phyloP scores from a whole-genome alignment of 441 rosid genomes.

The Corymbia citriodora region DNA sequence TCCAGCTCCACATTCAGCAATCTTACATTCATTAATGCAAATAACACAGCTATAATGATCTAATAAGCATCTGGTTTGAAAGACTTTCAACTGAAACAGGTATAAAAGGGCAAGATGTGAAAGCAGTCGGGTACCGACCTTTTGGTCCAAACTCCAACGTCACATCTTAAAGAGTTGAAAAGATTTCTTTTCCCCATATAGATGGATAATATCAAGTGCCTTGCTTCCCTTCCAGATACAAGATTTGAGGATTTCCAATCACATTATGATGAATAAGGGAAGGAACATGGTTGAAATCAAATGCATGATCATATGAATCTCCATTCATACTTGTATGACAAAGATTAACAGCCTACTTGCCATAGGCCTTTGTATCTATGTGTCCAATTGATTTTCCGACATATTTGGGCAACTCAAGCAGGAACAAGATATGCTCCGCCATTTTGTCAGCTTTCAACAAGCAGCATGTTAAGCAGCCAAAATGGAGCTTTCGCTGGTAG shows the following conservation, averaged over 20 bases:
- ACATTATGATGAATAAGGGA: background rate
- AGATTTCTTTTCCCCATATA: background rate
- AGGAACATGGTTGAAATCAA: background rate
- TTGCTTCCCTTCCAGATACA: background rate
- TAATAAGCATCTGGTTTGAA: background rate
- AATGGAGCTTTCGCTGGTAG: slow-evolving; percentile 28
- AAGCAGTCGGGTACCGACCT: background rate
- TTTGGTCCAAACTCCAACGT: background rate
- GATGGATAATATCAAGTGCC: background rate
- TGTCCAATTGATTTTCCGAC: background rate
- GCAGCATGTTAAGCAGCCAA: slow-evolving; percentile 9
- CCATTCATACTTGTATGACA: background rate
- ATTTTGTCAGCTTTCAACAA: background rate
- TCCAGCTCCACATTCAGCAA: background rate
- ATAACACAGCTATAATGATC: background rate
- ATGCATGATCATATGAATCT: background rate
- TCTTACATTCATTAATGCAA: background rate
- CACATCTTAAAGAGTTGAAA: background rate
- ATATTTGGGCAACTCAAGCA: background rate
- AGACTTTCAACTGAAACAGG: background rate
- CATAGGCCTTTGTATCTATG: background rate
- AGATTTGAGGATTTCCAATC: background rate
- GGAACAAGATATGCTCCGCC: background rate
- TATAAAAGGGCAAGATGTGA: background rate
- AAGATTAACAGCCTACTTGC: background rate